Conservation (phyloP, 2,329 filamentous ascomycete species). For the Trichoderma harzianum region DNA sequence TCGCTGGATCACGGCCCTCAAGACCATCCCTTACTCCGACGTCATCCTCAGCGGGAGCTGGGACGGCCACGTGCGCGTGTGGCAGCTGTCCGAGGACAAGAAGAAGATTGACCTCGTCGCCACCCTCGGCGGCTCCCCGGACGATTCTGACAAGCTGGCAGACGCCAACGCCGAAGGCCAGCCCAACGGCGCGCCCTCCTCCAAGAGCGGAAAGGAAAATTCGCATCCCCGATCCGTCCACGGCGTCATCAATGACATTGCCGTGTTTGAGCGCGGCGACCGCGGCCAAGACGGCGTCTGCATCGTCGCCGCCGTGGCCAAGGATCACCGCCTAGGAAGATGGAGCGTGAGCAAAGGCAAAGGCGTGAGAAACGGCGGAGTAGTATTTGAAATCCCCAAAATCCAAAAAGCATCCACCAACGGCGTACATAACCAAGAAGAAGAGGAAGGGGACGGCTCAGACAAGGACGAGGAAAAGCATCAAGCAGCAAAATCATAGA, state of each 20-base stretch:
- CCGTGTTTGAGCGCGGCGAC: slow-evolving; percentile 80
- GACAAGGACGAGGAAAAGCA: slow-evolving; percentile 17
- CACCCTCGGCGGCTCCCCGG: slow-evolving; percentile 46
- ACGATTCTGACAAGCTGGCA: background rate
- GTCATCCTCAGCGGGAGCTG: slow-evolving; percentile 88
- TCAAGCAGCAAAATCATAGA: background rate
- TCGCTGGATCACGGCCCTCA: slow-evolving; percentile 85
- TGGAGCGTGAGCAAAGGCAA: slow-evolving; percentile 62
- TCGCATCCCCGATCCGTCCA: slow-evolving; percentile 44
- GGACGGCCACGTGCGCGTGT: slow-evolving; percentile 80
- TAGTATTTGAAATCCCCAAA: slow-evolving; percentile 77
- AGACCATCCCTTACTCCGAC: slow-evolving; percentile 85
- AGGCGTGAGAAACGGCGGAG: slow-evolving; percentile 74
- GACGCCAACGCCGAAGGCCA: background rate
- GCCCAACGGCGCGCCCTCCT: slow-evolving; percentile 5
- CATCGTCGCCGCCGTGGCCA: slow-evolving; percentile 80
- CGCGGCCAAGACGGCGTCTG: slow-evolving; percentile 73
- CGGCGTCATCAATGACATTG: slow-evolving; percentile 85
- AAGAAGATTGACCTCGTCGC: slow-evolving; percentile 71
- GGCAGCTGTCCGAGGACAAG: slow-evolving; percentile 82
- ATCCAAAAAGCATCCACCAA: slow-evolving; percentile 34
- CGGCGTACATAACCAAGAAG: slow-evolving; percentile 31
- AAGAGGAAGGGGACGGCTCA: slow-evolving; percentile 14
- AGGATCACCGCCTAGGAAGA: slow-evolving; percentile 78
- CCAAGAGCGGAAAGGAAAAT: slow-evolving; percentile 26